Percentiles rank a stretch among this genome's conserved stretches.
Conservation (phyloP, 495 filamentous ascomycete genomes). For the Penicillium samsonianum region DNA sequence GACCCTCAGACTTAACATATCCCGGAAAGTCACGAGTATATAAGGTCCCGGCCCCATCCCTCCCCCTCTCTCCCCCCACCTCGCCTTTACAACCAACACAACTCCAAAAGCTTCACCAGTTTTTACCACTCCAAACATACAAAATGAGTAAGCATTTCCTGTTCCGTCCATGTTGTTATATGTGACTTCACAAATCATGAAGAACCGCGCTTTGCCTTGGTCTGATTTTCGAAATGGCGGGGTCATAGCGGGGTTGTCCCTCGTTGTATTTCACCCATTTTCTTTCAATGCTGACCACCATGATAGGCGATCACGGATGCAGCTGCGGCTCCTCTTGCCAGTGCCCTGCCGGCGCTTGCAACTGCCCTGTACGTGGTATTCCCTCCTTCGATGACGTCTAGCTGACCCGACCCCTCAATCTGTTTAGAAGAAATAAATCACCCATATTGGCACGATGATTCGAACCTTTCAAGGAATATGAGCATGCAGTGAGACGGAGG, state of each 20-base stretch:
- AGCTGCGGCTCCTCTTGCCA: conserved; percentile 49
- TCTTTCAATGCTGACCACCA: conserved; percentile 24
- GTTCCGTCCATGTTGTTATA: not conserved
- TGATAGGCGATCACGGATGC: conserved; percentile 44
- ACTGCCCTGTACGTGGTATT: conserved; percentile 43
- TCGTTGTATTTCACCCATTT: conserved; percentile 13
- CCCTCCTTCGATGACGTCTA: not conserved
- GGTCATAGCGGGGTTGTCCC: conserved; percentile 30
- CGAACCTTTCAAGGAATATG: not conserved
- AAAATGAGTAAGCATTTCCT: conserved; percentile 30
- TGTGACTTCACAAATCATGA: not conserved
- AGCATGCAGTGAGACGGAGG: conserved; percentile 2
- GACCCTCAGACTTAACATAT: not conserved
- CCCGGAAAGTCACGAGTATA: conserved; percentile 33
- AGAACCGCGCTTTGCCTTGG: not conserved
- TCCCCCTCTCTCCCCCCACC: conserved; percentile 2
- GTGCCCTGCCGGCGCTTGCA: conserved; percentile 48
- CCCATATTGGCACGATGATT: not conserved
- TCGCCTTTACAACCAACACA: conserved; percentile 11
- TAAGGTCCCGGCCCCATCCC: conserved; percentile 13
- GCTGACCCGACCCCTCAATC: conserved; percentile 16
- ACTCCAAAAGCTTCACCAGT: not conserved
- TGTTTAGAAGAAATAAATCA: conserved; percentile 33
- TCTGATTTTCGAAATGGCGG: conserved; percentile 18
- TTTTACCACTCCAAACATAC: conserved; percentile 8